These are phyloP conservation scores for Ophiostoma montium DNA, from an alignment of 2,329 filamentous ascomycete genomes.

Conservation along the genomic window DNA sequence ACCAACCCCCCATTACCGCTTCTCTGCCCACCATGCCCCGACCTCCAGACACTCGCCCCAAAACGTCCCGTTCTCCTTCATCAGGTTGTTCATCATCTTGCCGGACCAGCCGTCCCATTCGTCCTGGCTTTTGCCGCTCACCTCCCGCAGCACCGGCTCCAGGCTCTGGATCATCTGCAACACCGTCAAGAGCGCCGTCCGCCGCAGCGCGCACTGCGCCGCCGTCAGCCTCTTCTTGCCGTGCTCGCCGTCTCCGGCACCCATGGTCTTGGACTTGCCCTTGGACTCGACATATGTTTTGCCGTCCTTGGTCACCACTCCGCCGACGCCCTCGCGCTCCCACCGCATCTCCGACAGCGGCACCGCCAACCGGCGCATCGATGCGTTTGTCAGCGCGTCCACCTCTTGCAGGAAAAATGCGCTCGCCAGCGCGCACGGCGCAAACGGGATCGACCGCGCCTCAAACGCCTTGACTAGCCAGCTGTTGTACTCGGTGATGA, in stretches of 20 bases:
- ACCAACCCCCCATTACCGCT: slow-evolving; percentile 22
- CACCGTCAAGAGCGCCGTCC: slow-evolving; percentile 68
- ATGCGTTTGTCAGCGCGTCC: slow-evolving; percentile 53
- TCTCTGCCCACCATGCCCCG: slow-evolving; percentile 81
- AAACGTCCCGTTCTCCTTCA: slow-evolving; percentile 62
- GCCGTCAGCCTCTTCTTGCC: slow-evolving; percentile 42
- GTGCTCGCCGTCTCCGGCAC: neutral
- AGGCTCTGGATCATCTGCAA: slow-evolving; percentile 75
- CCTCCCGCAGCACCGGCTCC: slow-evolving; percentile 68
- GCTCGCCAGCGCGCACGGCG: slow-evolving; percentile 66
- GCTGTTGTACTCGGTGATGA: slow-evolving; percentile 66
- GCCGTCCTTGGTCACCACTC: slow-evolving; percentile 44
- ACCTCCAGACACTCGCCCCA: slow-evolving; percentile 78
- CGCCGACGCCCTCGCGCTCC: slow-evolving; percentile 64
- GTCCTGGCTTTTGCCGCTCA: slow-evolving; percentile 73
- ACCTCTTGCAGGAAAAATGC: slow-evolving; percentile 71
- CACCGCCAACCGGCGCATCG: slow-evolving; percentile 68
- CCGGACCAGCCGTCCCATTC: slow-evolving; percentile 88
- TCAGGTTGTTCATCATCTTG: slow-evolving; percentile 72
- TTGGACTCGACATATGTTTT: slow-evolving; percentile 43
- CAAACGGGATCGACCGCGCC: slow-evolving; percentile 50
- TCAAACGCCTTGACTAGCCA: slow-evolving; percentile 72
- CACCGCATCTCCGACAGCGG: slow-evolving; percentile 74
- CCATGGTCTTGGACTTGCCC: slow-evolving; percentile 12
- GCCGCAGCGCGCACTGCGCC: slow-evolving; percentile 58